Evolutionary conservation across 495 filamentous ascomycete species (phyloP), one percentile per base, ranked within the genome.

Genomic region (Neurospora sp.): DNA sequence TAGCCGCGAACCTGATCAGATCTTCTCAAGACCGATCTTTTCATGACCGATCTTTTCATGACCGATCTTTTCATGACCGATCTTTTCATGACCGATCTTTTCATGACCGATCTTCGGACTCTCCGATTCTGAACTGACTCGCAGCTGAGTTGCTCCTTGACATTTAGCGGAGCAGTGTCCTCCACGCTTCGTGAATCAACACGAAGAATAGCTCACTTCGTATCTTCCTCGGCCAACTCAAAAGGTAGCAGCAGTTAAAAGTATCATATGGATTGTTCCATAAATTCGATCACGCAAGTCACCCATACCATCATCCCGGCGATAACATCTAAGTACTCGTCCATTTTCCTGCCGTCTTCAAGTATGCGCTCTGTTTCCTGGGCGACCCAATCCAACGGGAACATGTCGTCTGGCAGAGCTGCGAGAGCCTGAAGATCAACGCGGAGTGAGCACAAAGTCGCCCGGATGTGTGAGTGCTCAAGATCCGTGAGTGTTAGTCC

Each of bases 301-400:
- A 20, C 42, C 8, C 0, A 18, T 46, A 0, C n/a, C n/a, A 46
- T 20, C 3, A 10, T 12, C 9, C 0, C 4, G 4, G 1, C 10
- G 10, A 54, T 23, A 5, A 0, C 0, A 11, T 23, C n/a, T 5
- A 49, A 10, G 2, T 1, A 1, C 18, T 46, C 1, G 3, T 46
- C n/a, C 9, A 46, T 0, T 46, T 2, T 2, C 4, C 8, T n/a
- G n/a, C 7, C n/a, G 1, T 0, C 0, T 20, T 20, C 9, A 2
- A 20, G 0, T 10, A 46, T 10, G 0, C 42, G 42, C 0, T 10
- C n/a, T 4, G 42, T 1, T 3, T 20, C 18, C 35, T 35, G 35
- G 9, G 42, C 7, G 6, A 9, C n/a, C 42, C n/a, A 46, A n/a
- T 11, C 3, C 18, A n/a, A 20, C n/a, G 4, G 27, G 27, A 31